Percentiles rank a stretch among this genome's conserved stretches.
These are phyloP conservation scores for Diospyros kaki DNA, from an alignment of 148 eudicot genomes.

Conservation along the genomic window DNA sequence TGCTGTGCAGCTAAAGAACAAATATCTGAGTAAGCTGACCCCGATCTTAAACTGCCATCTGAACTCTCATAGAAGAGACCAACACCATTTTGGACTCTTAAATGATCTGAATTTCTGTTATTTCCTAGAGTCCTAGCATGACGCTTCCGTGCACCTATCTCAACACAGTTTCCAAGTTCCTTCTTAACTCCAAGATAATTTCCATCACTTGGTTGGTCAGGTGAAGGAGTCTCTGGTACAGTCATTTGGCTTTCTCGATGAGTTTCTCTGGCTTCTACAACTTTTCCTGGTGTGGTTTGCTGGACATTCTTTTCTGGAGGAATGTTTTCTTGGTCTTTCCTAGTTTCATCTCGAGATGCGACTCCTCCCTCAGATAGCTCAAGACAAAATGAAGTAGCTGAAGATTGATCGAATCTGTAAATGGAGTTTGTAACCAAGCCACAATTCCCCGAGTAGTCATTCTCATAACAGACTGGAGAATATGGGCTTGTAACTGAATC, in stretches of 20 bases:
- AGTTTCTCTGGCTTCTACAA: slow-evolving; percentile 55
- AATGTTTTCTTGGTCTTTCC: slow-evolving; percentile 72
- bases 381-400: slow-evolving; percentile 46
- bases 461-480: slow-evolving; percentile 80
- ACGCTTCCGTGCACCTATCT: slow-evolving; percentile 74
- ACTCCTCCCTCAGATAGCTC: slow-evolving; percentile 62
- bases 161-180: slow-evolving; percentile 64
- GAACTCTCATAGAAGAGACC: slow-evolving; percentile 42
- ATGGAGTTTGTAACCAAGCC: slow-evolving; percentile 34
- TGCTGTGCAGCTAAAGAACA: slow-evolving; percentile 85
- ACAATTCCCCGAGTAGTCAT: slow-evolving; percentile 36
- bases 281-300: slow-evolving; percentile 85
- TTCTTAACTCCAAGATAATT: slow-evolving; percentile 64
- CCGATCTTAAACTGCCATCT: slow-evolving; percentile 45
- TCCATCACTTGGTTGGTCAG: slow-evolving; percentile 77
- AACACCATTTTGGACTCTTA: slow-evolving; percentile 44
- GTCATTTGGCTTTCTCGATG: slow-evolving; percentile 71
- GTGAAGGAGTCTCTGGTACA: slow-evolving; percentile 97
- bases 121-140: slow-evolving; percentile 58
- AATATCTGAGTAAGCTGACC: slow-evolving; percentile 79
- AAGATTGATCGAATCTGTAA: slow-evolving; percentile 39
- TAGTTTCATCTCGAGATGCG: slow-evolving; percentile 32
- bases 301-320: slow-evolving; percentile 65
- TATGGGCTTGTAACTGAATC: slow-evolving; percentile 98
- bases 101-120: slow-evolving; percentile 35